A percentile compares a stretch with the other conserved stretches of the same genome.
These are phyloP conservation scores for Trichoderma polysporum DNA, from an alignment of 2,329 filamentous ascomycete species.

Conservation along the genomic window DNA sequence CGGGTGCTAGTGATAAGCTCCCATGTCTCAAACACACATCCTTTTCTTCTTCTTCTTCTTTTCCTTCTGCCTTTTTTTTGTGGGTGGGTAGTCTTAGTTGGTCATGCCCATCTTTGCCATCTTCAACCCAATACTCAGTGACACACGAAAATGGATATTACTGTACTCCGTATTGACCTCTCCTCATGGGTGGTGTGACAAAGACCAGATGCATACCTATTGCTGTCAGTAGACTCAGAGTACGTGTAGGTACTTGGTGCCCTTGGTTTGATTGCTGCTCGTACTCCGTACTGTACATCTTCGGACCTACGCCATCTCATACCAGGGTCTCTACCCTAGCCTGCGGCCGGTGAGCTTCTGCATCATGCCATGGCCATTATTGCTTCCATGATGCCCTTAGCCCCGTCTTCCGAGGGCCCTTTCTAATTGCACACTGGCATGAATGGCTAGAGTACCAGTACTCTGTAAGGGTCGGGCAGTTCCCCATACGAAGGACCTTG, in stretches of 20 bases:
- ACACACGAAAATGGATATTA: background rate
- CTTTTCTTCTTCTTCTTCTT: background rate
- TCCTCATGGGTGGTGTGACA: slow-evolving; percentile 13
- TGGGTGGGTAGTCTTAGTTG: background rate
- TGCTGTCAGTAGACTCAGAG: background rate
- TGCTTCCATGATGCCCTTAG: too few relatives aligned
- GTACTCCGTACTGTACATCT: too few relatives aligned
- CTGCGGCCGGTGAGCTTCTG: background rate
- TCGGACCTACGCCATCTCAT: too few relatives aligned
- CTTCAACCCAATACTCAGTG: background rate
- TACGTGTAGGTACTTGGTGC: background rate
- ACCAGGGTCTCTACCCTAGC: background rate
- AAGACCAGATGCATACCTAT: slow-evolving; percentile 7
- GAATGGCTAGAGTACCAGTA: too few relatives aligned
- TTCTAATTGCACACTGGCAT: too few relatives aligned
- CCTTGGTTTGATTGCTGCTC: too few relatives aligned
- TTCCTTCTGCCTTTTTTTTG: background rate
- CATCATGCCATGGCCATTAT: background rate
- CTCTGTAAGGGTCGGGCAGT: too few relatives aligned
- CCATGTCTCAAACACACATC: background rate
- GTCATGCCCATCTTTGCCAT: slow-evolving; percentile 7
- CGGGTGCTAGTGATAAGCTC: background rate
- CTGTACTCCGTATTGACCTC: background rate
- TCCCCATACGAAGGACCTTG: too few relatives aligned
- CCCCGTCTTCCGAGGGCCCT: too few relatives aligned